Evolutionary conservation across 163 green algal genomes (phyloP).

Genomic region (Volvox carteri): DNA sequence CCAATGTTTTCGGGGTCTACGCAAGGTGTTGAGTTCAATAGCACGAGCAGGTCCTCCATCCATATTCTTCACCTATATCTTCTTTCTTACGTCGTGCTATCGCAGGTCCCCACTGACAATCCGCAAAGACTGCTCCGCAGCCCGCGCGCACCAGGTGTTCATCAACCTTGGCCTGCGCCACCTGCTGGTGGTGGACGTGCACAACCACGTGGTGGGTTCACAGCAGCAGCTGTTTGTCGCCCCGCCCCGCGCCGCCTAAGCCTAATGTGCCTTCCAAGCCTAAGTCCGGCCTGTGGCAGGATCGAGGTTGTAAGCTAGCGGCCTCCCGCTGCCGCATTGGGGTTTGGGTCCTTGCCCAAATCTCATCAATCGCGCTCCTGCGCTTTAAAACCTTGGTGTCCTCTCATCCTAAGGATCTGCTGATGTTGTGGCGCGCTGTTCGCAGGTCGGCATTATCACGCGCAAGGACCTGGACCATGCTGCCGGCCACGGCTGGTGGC

Average conservation of each 20-base stretch:
- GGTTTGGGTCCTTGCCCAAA: too few relatives aligned
- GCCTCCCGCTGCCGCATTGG: too few relatives aligned
- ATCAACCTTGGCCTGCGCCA: slow-evolving; percentile 89
- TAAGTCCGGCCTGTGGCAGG: too few relatives aligned
- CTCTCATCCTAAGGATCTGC: too few relatives aligned
- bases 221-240: too few relatives aligned
- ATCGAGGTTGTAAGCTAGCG: too few relatives aligned
- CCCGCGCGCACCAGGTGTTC: slow-evolving; percentile 84
- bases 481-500: slow-evolving; percentile 77
- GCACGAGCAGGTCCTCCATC: neutral
- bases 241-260: too few relatives aligned
- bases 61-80: neutral
- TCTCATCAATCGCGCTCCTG: too few relatives aligned
- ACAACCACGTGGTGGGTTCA: slow-evolving; percentile 75
- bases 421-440: slow-evolving; percentile 70
- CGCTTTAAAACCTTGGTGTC: too few relatives aligned
- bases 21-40: too few relatives aligned
- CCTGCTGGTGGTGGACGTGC: slow-evolving; percentile 86
- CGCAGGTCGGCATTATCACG: slow-evolving; percentile 93
- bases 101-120: slow-evolving; percentile 70
- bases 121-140: slow-evolving; percentile 70
- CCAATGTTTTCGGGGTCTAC: too few relatives aligned
- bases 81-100: neutral
- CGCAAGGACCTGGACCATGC: slow-evolving; percentile 92
- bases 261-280: too few relatives aligned